phyloP scores from a whole-genome alignment of 768 basidiomycete genomes.

The Cystofilobasidium bisporidii region DNA sequence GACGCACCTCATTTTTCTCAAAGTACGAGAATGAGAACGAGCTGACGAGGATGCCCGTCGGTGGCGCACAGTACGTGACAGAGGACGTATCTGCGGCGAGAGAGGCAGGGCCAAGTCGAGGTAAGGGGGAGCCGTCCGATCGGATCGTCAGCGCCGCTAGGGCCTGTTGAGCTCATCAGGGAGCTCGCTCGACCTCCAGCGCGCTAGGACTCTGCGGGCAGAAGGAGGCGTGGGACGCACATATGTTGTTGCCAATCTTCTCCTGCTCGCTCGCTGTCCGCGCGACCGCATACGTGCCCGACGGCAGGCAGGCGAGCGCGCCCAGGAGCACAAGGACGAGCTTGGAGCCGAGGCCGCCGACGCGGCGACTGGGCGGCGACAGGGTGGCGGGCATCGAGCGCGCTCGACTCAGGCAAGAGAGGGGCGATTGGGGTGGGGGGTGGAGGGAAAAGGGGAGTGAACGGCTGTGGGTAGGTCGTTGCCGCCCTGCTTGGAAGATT shows the following conservation, averaged over 20 bases:
- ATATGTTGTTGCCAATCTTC: conserved; percentile 12
- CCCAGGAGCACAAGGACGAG: not conserved
- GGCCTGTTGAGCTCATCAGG: not conserved
- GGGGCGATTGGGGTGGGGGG: too few species aligned
- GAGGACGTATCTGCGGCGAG: conserved; percentile 63
- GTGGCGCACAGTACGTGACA: conserved; percentile 75
- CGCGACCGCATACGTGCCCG: not conserved
- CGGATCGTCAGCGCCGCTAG: not conserved
- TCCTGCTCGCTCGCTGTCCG: not conserved
- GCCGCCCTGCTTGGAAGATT: too few species aligned
- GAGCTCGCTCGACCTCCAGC: too few species aligned
- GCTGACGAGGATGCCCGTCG: conserved; percentile 53
- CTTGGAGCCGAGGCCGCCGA: not conserved
- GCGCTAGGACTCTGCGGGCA: not conserved
- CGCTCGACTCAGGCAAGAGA: too few species aligned
- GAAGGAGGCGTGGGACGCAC: not conserved
- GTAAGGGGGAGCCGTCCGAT: not conserved
- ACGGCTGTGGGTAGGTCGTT: too few species aligned
- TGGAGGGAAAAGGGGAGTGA: too few species aligned
- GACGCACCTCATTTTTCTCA: conserved; percentile 32
- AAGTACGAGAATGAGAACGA: conserved; percentile 37
- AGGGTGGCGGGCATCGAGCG: too few species aligned
- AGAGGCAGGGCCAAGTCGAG: not conserved
- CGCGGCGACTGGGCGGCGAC: not conserved
- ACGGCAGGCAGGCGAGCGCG: not conserved